Conservation (phyloP, 2,329 filamentous ascomycete genomes). For the Neoscytalidium dimidiatum region DNA sequence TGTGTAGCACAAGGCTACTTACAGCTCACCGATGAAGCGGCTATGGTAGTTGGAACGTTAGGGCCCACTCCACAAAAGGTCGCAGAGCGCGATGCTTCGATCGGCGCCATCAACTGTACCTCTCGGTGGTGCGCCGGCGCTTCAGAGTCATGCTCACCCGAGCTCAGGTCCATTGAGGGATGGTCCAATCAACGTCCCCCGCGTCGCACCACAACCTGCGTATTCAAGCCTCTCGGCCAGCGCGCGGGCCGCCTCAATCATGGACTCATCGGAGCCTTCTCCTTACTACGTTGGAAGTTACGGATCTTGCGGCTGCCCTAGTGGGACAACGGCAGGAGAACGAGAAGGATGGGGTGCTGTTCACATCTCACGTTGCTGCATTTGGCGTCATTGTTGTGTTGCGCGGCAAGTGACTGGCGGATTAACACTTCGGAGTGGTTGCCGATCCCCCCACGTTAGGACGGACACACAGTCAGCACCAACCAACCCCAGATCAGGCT, state of each 20-base stretch:
- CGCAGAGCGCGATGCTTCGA: neutral
- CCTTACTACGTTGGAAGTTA: constrained; percentile 16
- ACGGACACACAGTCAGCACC: neutral
- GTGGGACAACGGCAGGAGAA: neutral
- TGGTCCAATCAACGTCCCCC: neutral
- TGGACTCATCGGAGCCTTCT: constrained; percentile 4
- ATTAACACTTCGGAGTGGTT: neutral
- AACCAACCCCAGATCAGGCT: neutral
- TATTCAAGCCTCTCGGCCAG: neutral
- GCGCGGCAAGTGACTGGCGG: neutral
- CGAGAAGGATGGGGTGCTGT: neutral
- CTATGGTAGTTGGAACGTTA: neutral
- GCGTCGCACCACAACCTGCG: neutral
- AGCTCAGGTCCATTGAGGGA: neutral
- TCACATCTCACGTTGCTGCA: neutral
- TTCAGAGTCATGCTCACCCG: neutral
- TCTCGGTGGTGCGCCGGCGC: neutral
- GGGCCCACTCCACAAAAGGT: neutral
- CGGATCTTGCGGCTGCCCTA: neutral
- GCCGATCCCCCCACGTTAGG: neutral
- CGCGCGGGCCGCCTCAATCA: constrained; percentile 2
- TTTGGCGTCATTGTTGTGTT: neutral
- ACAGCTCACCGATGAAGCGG: neutral
- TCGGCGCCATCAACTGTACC: neutral
- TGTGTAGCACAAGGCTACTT: neutral